These are phyloP conservation scores for Naganishia liquefaciens DNA, from an alignment of 1,284 basidiomycete species.

Conservation along the genomic window DNA sequence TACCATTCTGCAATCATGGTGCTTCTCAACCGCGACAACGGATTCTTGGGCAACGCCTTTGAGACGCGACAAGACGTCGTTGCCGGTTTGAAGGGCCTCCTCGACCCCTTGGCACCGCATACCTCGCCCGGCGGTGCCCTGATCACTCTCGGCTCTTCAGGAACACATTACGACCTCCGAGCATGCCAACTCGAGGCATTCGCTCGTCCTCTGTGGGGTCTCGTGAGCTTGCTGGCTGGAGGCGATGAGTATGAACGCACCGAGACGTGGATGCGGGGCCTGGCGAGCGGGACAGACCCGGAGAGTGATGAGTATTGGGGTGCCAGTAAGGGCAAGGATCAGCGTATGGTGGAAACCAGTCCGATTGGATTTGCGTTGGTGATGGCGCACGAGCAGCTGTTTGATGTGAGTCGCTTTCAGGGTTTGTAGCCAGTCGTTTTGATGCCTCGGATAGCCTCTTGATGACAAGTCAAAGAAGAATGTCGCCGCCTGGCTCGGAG, in stretches of 20 bases:
- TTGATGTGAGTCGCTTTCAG: slow-evolving; percentile 54
- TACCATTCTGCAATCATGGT: slow-evolving; percentile 35
- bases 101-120: slow-evolving; percentile 67
- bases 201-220: slow-evolving; percentile 73
- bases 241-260: slow-evolving; percentile 50
- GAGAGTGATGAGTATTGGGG: slow-evolving; percentile 72
- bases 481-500: slow-evolving; percentile 67
- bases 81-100: slow-evolving; percentile 61
- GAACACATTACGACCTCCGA: slow-evolving; percentile 71
- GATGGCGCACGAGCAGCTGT: slow-evolving; percentile 66
- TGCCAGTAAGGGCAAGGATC: slow-evolving; percentile 69
- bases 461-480: slow-evolving; percentile 60
- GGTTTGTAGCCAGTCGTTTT: background rate
- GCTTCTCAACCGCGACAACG: slow-evolving; percentile 36
- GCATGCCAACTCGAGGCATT: slow-evolving; percentile 75
- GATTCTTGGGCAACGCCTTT: slow-evolving; percentile 59
- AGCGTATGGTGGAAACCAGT: slow-evolving; percentile 79
- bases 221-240: slow-evolving; percentile 66
- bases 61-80: slow-evolving; percentile 63
- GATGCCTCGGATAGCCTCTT: slow-evolving; percentile 51
- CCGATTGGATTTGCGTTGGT: slow-evolving; percentile 72
- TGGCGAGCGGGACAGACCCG: slow-evolving; percentile 68
- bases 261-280: slow-evolving; percentile 66
- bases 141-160: slow-evolving; percentile 62
- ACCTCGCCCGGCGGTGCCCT: slow-evolving; percentile 72